Conservation (phyloP, 2,329 filamentous ascomycete genomes). For the Microsporum audouinii region DNA sequence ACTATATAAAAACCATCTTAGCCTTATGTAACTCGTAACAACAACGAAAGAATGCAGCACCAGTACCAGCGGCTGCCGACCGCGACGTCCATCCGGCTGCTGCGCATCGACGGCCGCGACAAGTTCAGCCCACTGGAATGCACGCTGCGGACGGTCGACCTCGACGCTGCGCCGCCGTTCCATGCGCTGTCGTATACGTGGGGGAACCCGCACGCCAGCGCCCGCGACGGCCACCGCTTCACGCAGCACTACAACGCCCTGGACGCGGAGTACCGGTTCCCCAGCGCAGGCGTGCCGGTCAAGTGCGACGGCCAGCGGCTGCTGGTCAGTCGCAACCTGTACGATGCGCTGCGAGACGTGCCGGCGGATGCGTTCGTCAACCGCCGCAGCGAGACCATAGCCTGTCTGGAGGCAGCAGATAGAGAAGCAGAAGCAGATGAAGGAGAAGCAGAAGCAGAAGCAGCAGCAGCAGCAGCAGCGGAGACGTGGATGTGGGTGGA, state of each 20-base stretch:
- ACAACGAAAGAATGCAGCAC: not conserved
- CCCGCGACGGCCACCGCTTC: not conserved
- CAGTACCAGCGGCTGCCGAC: slow-evolving; percentile 4
- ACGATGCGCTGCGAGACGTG: slow-evolving; percentile 5
- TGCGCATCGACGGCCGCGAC: slow-evolving; percentile 4
- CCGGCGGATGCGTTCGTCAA: slow-evolving; percentile 7
- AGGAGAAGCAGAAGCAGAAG: too few species aligned
- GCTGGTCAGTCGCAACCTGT: slow-evolving; percentile 7
- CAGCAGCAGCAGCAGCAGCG: too few species aligned
- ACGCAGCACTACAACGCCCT: slow-evolving; percentile 5
- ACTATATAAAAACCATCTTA: too few species aligned
- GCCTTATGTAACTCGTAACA: too few species aligned
- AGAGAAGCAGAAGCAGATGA: not conserved
- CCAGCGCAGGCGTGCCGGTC: not conserved
- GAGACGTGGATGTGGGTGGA: slow-evolving; percentile 16
- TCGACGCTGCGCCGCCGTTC: slow-evolving; percentile 5
- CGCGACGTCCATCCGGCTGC: slow-evolving; percentile 8
- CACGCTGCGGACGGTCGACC: slow-evolving; percentile 9
- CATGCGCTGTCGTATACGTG: slow-evolving; percentile 13
- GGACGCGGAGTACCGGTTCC: slow-evolving; percentile 4
- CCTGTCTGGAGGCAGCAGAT: too few species aligned
- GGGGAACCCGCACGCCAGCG: slow-evolving; percentile 8
- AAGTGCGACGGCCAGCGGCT: slow-evolving; percentile 5
- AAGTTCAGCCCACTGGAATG: not conserved
- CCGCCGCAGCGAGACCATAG: slow-evolving; percentile 3